Evolutionary conservation across 2,329 filamentous ascomycete species (phyloP), one percentile per base, ranked within the genome.

Genomic region (Colletotrichum sansevieriae): DNA sequence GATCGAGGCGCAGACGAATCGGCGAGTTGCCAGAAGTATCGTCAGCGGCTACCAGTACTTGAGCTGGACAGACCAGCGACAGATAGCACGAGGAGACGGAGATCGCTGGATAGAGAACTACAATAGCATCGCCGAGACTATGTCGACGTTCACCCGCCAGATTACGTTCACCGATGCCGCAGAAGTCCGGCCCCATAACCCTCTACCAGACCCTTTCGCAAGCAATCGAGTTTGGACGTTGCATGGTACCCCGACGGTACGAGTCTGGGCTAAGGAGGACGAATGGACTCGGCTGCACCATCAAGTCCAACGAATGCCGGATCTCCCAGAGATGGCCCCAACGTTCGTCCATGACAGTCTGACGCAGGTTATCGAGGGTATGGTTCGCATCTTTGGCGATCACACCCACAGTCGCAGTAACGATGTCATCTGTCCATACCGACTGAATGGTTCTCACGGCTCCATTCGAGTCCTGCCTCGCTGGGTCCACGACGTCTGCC

Each of bases 401-500:
- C 12, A 9, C 11, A 29, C 7, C 39, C 6, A 13, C 5, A 13
- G 25, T 11, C 9, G 0, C 11, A 8, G 10, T 6, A 22, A 33
- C 25, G 25, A 37, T 15, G 29, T 13, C 29, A 59, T 59, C 29
- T 37, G 11, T n/a, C 56, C 43, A 7, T 44, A 47, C 25, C 43
- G 56, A n/a, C 11, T 8, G n/a, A n/a, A 11, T 20, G 2, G 22
- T n/a, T 25, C 9, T 15, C 2, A 6, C 3, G 25, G 41, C 22
- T 8, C 0, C 22, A 4, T 37, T 1, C 56, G 18, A 1, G 15
- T 59, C 2, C 43, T 59, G 4, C 56, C 43, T 33, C 56, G 11
- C 9, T 59, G 56, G 56, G 33, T 58, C 25, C n/a, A 54, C 29
- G 29, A 37, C 7, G 6, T 56, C 6, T 56, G 52, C 35, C 29